Evolutionary conservation across 306 rosid genomes (phyloP), one percentile per base, ranked within the genome.

Genomic region (Lagenaria siceraria): DNA sequence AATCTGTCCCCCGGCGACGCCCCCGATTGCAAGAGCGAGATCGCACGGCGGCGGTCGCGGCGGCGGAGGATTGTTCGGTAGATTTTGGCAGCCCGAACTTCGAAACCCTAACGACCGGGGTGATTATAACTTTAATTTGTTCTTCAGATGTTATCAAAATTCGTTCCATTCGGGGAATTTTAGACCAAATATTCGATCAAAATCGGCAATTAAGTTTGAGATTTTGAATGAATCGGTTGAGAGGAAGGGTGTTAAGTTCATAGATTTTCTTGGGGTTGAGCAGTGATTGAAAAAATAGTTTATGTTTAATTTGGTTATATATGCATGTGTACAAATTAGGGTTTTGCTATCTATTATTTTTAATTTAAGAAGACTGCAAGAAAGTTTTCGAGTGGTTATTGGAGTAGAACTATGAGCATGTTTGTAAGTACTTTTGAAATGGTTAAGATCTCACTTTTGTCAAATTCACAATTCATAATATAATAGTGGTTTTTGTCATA

Each of bases 191-290:
- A 73, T 11, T 54, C 38, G 27, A 73, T 48, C 25, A 27, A 49
- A 74, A 31, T 29, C 78, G 10, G 4, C 13, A 17, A 69, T 49
- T 9, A 77, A 62, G 21, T 78, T 60, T 78, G 83, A 65, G 78
- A 49, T 61, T 61, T 29, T 14, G 43, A 59, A 33, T 24, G 33
- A 81, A 74, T 55, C 73, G 21, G 35, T 48, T 54, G 51, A 75
- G 43, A 53, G 54, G 42, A 79, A 88, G 65, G 75, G 73, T 59
- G 72, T 80, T 81, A 78, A 85, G 40, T 89, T 87, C 88, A 83
- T 89, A 82, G 93, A 87, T 76, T 89, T 89, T 81, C 90, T 89
- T 79, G 90, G 93, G 10, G 90, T 87, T 51, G 90, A 86, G 79
- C 22, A 15, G 22, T 61, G 42, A 61, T 1, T 12, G 17, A 60